Evolutionary conservation across 768 basidiomycete species (phyloP), one percentile per base, ranked within the genome.

Genomic region (Naganishia vishniacii): DNA sequence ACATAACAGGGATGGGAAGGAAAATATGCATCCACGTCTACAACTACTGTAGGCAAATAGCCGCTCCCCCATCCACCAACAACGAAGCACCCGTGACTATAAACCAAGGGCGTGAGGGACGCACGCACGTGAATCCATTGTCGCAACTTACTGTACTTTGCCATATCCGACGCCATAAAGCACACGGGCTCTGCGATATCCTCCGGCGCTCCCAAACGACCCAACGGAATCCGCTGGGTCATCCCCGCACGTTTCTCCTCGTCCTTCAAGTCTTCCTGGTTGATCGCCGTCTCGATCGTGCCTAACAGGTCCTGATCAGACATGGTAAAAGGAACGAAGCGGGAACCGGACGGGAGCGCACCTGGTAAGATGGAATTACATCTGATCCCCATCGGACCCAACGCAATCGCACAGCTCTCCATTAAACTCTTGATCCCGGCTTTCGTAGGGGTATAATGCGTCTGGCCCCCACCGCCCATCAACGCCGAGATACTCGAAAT

Each of bases 361-460:
- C 77, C 77, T 15, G 87, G 87, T n/a, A 88, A 80, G 31, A 79
- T 71, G 1, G 72, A 71, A 62, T 78, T 78, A 68, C 78, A 86
- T 40, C 88, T 82, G 67, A 89, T 89, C 51, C 83, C 83, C 74
- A 87, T 83, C 66, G 86, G 85, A n/a, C 86, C 86, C 26, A 88
- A 79, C 3, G 88, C 87, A 45, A 88, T 83, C 4, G 88, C 86
- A 69, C 85, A 86, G 66, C 84, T 86, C 75, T 88, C 86, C 87
- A 88, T 89, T 67, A 89, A 76, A 29, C 84, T 86, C 46, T 86
- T 81, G 58, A 89, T 84, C 0, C 85, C 87, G 1, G 88, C 88
- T 72, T 89, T 88, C 4, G 88, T 88, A 4, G 87, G 87, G 2
- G 86, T 87, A 69, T 88, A 89, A 71, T 88, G 87, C 82, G 82